These are phyloP conservation scores for Periconia sp. DNA, from an alignment of 2,329 filamentous ascomycete species.

Conservation along the genomic window DNA sequence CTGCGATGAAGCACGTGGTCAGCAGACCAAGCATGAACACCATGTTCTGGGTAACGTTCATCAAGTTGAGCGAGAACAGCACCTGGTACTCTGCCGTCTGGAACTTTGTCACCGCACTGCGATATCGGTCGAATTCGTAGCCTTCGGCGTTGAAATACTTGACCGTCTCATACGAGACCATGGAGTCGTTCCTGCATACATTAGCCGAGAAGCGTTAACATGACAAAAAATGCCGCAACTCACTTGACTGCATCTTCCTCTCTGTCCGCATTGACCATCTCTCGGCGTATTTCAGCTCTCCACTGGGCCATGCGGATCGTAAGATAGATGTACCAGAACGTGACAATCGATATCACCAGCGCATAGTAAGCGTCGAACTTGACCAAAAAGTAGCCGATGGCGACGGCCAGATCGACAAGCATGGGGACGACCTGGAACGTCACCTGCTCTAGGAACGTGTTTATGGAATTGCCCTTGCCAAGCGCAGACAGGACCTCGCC, in stretches of 20 bases:
- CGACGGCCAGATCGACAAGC: conserved; percentile 86
- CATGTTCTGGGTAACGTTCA: conserved; percentile 68
- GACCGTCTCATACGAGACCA: conserved; percentile 92
- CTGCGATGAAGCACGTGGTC: conserved; percentile 72
- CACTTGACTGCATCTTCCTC: conserved; percentile 95
- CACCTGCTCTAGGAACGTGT: conserved; percentile 93
- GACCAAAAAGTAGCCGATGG: conserved; percentile 80
- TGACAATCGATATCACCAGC: conserved; percentile 85
- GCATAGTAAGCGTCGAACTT: conserved; percentile 89
- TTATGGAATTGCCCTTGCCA: conserved; percentile 95
- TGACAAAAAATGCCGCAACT: conserved; percentile 34
- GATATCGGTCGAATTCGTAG: conserved; percentile 65
- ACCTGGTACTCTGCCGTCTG: conserved; percentile 65
- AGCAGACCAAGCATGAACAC: conserved; percentile 70
- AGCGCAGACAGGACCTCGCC: conserved; percentile 94
- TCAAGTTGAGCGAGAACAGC: conserved; percentile 61
- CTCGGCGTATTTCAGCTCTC: conserved; percentile 84
- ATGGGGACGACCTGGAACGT: conserved; percentile 96
- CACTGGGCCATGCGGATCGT: conserved; percentile 96
- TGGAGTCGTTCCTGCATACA: conserved; percentile 78
- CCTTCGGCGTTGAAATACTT: conserved; percentile 69
- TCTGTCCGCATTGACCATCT: conserved; percentile 93
- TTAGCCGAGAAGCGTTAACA: conserved; percentile 23
- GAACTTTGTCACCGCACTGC: conserved; percentile 61
- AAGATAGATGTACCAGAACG: conserved; percentile 95